phyloP scores from a whole-genome alignment of 2,329 filamentous ascomycete species.

The Cladorrhinum sp. region DNA sequence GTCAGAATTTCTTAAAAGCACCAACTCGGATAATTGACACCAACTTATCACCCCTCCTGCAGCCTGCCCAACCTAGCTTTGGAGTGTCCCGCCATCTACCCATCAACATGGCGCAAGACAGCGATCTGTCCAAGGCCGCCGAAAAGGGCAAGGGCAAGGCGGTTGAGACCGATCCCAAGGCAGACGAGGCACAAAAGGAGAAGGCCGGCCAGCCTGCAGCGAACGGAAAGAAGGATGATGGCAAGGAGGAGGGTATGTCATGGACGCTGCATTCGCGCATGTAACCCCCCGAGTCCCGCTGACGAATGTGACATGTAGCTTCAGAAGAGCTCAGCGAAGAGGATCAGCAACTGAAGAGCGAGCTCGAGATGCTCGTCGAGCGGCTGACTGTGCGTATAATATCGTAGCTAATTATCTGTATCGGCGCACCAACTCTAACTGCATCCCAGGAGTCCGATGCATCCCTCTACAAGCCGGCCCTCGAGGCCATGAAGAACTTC shows the following conservation, averaged over 20 bases:
- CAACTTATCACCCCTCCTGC: background rate
- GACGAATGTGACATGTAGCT: slow-evolving; percentile 36
- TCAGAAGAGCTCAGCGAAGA: slow-evolving; percentile 94
- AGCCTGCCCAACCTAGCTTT: slow-evolving; percentile 13
- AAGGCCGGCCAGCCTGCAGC: slow-evolving; percentile 67
- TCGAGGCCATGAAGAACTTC: slow-evolving; percentile 95
- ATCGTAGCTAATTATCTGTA: background rate
- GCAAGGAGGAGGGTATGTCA: slow-evolving; percentile 50
- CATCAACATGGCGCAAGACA: slow-evolving; percentile 80
- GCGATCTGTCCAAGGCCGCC: slow-evolving; percentile 75
- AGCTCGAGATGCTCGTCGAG: slow-evolving; percentile 97
- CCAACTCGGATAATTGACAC: background rate
- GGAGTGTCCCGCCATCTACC: slow-evolving; percentile 14
- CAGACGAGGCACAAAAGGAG: slow-evolving; percentile 55
- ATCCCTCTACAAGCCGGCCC: slow-evolving; percentile 83
- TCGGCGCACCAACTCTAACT: slow-evolving; percentile 20
- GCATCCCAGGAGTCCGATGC: slow-evolving; percentile 71
- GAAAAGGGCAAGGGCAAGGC: slow-evolving; percentile 98
- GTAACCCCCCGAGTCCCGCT: slow-evolving; percentile 29
- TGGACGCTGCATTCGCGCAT: slow-evolving; percentile 21
- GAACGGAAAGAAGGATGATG: slow-evolving; percentile 77
- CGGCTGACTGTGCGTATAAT: slow-evolving; percentile 67
- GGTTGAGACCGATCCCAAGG: slow-evolving; percentile 64
- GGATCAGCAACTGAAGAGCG: slow-evolving; percentile 95
- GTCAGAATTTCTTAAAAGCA: background rate